Base-by-base conservation (phyloP, 2,329 filamentous ascomycete genomes). In the Aureobasidium subglaciale region DNA sequence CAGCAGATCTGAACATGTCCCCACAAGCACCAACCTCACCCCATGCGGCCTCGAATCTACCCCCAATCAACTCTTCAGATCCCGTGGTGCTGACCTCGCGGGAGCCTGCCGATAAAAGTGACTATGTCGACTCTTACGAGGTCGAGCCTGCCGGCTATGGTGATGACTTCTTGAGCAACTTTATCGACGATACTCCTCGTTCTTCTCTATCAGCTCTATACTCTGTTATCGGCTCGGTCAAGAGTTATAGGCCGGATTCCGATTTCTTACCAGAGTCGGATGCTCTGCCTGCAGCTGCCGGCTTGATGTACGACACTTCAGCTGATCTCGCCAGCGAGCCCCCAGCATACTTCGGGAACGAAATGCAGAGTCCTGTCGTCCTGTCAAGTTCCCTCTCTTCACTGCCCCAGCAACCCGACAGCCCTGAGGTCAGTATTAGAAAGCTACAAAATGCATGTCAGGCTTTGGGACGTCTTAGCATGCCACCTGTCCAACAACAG, bases 151-250 rank as follows among this genome's bases (percentile, higher is more conserved):
- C 53, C 11, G 58, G 56, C 10, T 61, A 62, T 37, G 63, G 66
- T 56, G 65, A 63, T 20, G 64, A 66, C 34, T 68, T 70, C 50
- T 59, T 65, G 59, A 61, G 55, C 8, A 68, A 65, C 56, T 70
- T 68, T 55, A 62, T 68, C 55, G 58, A 61, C 15, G 65, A 55
- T 16, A 40, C 52, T 35, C 50, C 38, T 40, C 48, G 48, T 32
- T 52, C 48, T 30, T 52, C 48, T 10, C n/a, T 24, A 16, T 41
- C 48, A 40, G 35, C 48, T 15, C 25, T 52, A 2, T 35, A 52
- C n/a, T 52, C 48, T 16, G 48, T 52, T 3, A 45, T 55, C 5
- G 38, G 20, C 9, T 43, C 40, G 29, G 38, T n/a, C 11, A 30
- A 27, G 18, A 6, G 25, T 37, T 30, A 48, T 18, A 37, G 18